These are phyloP conservation scores for Globisporangium nagaii DNA, from an alignment of 352 stramenopile species.

Conservation along the genomic window DNA sequence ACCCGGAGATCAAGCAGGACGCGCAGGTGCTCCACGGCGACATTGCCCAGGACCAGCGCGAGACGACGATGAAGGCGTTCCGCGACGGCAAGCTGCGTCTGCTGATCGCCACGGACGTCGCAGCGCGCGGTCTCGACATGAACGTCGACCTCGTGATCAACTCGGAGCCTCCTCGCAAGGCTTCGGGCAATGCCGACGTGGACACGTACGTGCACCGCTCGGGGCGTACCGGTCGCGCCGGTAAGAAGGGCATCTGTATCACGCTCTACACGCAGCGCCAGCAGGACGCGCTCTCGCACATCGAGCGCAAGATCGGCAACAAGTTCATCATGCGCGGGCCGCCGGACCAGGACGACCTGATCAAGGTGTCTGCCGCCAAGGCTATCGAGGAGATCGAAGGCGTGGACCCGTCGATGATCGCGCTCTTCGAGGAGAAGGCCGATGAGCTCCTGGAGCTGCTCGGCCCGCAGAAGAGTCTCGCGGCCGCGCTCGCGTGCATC, in stretches of 20 bases:
- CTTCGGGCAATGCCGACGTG: constrained; percentile 83
- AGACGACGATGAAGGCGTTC: constrained; percentile 97
- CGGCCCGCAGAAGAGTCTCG: constrained; percentile 60
- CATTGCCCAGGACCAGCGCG: constrained; percentile 95
- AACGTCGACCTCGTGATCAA: constrained; percentile 97
- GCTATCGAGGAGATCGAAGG: constrained; percentile 80
- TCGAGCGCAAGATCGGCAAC: constrained; percentile 87
- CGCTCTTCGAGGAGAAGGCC: constrained; percentile 71
- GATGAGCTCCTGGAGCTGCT: constrained; percentile 56
- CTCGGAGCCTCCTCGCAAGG: constrained; percentile 87
- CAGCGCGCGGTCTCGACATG: constrained; percentile 96
- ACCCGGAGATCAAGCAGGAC: constrained; percentile 85
- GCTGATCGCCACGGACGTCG: constrained; percentile 96
- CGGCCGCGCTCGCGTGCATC: constrained; percentile 83
- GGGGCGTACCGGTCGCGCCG: constrained; percentile 95
- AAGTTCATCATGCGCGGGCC: constrained; percentile 87
- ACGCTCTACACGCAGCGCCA: constrained; percentile 92
- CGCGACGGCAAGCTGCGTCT: constrained; percentile 92
- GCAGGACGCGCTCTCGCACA: constrained; percentile 64
- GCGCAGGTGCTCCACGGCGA: constrained; percentile 94
- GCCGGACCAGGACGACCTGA: constrained; percentile 82
- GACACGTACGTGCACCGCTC: constrained; percentile 99
- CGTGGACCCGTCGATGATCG: constrained; percentile 69
- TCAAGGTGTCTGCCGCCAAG: constrained; percentile 78
- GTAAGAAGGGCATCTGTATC: constrained; percentile 95